These are phyloP conservation scores for Aspergillus leporis DNA, from an alignment of 495 filamentous ascomycete species.

Conservation along the genomic window DNA sequence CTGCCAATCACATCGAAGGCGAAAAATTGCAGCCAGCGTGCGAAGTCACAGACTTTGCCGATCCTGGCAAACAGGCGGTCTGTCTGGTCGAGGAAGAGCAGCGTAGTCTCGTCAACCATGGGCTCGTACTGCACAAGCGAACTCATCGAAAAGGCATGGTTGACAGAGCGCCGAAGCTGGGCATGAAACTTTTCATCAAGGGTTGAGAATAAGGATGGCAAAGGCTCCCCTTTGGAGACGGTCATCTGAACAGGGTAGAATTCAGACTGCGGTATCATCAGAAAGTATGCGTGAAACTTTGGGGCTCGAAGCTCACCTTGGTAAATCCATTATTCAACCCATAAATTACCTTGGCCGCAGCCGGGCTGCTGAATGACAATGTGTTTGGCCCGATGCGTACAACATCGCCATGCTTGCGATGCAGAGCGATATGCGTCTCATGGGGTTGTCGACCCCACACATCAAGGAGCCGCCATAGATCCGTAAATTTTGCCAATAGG, in stretches of 20 bases:
- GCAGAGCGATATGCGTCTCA: constrained; percentile 63
- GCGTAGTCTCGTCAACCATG: constrained; percentile 59
- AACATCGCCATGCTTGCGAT: constrained; percentile 69
- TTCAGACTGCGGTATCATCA: constrained; percentile 51
- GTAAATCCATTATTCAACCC: constrained; percentile 79
- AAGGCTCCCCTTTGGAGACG: constrained; percentile 59
- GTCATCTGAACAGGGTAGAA: constrained; percentile 72
- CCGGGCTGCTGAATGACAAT: constrained; percentile 47
- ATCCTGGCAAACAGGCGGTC: constrained; percentile 55
- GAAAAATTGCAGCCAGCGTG: constrained; percentile 75
- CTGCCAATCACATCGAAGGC: constrained; percentile 74
- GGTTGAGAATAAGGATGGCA: constrained; percentile 77
- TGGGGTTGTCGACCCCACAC: constrained; percentile 64
- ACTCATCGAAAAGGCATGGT: constrained; percentile 72
- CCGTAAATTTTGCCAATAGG: constrained; percentile 64
- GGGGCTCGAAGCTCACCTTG: constrained; percentile 53
- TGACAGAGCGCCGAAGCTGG: constrained; percentile 67
- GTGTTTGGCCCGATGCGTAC: constrained; percentile 69
- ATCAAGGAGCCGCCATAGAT: constrained; percentile 69
- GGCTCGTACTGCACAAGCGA: constrained; percentile 73
- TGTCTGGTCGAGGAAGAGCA: constrained; percentile 60
- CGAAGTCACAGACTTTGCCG: constrained; percentile 58
- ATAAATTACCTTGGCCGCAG: constrained; percentile 66
- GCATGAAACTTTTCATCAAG: constrained; percentile 73
- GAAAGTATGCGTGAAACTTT: background rate